Base-by-base conservation (phyloP, 768 basidiomycete species). In the Roridomyces roridus region DNA sequence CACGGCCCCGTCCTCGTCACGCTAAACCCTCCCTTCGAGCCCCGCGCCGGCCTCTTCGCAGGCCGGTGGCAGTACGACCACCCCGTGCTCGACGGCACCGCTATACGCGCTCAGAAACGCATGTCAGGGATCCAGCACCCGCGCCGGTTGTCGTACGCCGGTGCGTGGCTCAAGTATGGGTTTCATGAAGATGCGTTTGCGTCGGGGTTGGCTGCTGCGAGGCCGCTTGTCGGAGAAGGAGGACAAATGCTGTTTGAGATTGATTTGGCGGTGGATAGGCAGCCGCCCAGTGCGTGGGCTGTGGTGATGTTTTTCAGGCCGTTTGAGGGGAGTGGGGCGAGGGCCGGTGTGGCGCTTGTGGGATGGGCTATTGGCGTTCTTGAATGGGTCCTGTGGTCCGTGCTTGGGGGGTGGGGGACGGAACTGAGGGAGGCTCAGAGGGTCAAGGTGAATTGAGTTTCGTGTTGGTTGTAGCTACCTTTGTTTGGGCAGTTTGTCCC, bases 151-250 rank as follows among this genome's bases (percentile, higher is more conserved):
- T 80, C 85, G 8, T 88, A 79, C 65, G 87, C 81, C 1, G 88
- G 89, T 10, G 90, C 90, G 23, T 92, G 87, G 76, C 78, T 86
- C 41, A 83, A 83, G 53, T 91, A 90, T 63, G 90, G 89, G 17
- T 91, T 92, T 77, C 90, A 93, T 72, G 89, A 92, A 71, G 91
- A 91, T 65, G 89, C 87, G 3, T 91, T 91, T 62, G 78, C 79
- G 0, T 77, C 77, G 1, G 80, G 80, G 4, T 65, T 81, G 3
- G 67, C 70, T 6, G 79, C 77, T 10, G 75, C 77, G 21, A 5
- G 34, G 34, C 36, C 47, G 36, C 53, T 63, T 20, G 17, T 59
- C 26, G 34, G 51, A 5, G 11, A 18, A 31, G 29, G 15, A 18
- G 5, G 6, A 9, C 1, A 15, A 4, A 39, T 63, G 23, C 61